A percentile compares a stretch with the other conserved stretches of the same genome.
These are phyloP conservation scores for Debaryomyces sp. DNA, from an alignment of 1,139 yeast genomes.

Conservation along the genomic window DNA sequence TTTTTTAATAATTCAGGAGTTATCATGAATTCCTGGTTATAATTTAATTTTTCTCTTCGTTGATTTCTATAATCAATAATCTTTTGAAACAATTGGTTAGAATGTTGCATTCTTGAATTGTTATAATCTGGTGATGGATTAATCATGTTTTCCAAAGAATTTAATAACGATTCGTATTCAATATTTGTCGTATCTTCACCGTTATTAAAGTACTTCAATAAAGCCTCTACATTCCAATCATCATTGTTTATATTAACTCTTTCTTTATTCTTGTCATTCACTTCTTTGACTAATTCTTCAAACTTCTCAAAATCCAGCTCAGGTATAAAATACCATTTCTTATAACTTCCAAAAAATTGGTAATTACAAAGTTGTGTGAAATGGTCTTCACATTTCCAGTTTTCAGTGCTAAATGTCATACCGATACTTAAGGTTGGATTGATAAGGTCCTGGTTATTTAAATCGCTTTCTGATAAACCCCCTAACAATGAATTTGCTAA, in stretches of 20 bases:
- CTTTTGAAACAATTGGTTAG: constrained; percentile 27
- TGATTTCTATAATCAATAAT: constrained; percentile 21
- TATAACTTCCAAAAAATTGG: constrained; percentile 69
- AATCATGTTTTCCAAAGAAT: constrained; percentile 35
- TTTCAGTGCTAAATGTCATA: constrained; percentile 68
- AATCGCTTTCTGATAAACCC: constrained; percentile 34
- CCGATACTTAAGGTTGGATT: constrained; percentile 45
- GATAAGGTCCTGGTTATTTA: constrained; percentile 44
- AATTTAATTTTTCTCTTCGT: constrained; percentile 12
- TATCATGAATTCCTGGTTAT: constrained; percentile 46
- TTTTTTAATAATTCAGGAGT: constrained; percentile 51
- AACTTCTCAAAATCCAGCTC: constrained; percentile 66
- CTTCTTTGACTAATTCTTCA: constrained; percentile 45
- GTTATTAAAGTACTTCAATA: constrained; percentile 18
- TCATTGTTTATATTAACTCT: constrained; percentile 27
- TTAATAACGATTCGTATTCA: constrained; percentile 29
- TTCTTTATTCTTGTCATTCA: constrained; percentile 17
- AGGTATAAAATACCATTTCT: constrained; percentile 81
- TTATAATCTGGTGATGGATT: constrained; percentile 24
- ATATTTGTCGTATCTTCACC: constrained; percentile 15
- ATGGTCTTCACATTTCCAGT: constrained; percentile 81
- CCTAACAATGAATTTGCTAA: constrained; percentile 56
- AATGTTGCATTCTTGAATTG: constrained; percentile 28
- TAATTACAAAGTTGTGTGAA: constrained; percentile 67
- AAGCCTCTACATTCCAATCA: constrained; percentile 23